Evolutionary conservation across 805 yeast species (phyloP).

Genomic region (Suhomyces sp.): DNA sequence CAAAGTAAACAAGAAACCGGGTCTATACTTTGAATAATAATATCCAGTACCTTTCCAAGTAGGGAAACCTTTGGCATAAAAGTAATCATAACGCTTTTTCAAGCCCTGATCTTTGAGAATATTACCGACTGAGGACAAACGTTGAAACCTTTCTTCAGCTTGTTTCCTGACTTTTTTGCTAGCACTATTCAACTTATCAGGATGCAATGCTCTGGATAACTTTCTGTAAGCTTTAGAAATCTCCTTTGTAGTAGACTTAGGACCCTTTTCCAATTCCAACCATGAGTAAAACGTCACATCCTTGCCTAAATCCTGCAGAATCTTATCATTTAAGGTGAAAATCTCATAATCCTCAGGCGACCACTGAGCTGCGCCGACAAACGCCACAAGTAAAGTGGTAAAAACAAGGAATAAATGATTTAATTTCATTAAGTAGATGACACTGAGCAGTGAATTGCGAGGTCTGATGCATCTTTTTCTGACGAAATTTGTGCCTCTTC

Average conservation of each 20-base stretch:
- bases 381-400: background rate
- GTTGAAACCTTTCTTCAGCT: slow-evolving; percentile 70
- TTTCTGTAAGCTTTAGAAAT: slow-evolving; percentile 67
- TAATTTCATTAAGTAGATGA: background rate
- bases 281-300: slow-evolving; percentile 67
- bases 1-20: slow-evolving; percentile 53
- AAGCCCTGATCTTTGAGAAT: slow-evolving; percentile 58
- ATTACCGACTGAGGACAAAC: slow-evolving; percentile 72
- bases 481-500: background rate
- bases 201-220: slow-evolving; percentile 72
- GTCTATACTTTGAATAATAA: slow-evolving; percentile 65
- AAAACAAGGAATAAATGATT: background rate
- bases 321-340: slow-evolving; percentile 64
- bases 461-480: background rate
- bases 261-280: slow-evolving; percentile 49
- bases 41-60: slow-evolving; percentile 69
- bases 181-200: slow-evolving; percentile 59
- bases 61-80: slow-evolving; percentile 82
- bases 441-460: background rate
- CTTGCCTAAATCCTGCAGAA: slow-evolving; percentile 60
- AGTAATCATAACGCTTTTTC: slow-evolving; percentile 77
- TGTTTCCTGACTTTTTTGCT: slow-evolving; percentile 35
- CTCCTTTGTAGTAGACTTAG: slow-evolving; percentile 49
- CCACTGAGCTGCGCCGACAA: slow-evolving; percentile 43
- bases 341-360: slow-evolving; percentile 74